Conservation (phyloP, 495 filamentous ascomycete species). For the Acidomyces sp. region DNA sequence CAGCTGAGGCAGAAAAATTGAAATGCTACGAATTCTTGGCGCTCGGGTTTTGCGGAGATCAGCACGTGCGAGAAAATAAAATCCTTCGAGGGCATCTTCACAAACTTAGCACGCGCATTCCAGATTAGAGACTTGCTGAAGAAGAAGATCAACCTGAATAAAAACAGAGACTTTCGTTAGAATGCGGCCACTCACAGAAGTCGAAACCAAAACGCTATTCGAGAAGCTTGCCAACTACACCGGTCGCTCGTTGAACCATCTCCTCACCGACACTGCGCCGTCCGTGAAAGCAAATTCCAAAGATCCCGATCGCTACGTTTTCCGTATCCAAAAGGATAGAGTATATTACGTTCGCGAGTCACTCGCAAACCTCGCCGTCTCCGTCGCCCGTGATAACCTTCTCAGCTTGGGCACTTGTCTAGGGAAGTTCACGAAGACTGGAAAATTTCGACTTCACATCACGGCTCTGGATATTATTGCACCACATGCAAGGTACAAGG, state of each 20-base stretch:
- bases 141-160: no score
- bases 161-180: no score
- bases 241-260: constrained; percentile 59
- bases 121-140: no score
- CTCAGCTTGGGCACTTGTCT: constrained; percentile 77
- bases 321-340: constrained; percentile 63
- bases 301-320: constrained; percentile 62
- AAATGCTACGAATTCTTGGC: constrained; percentile 9
- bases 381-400: constrained; percentile 61
- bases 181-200: constrained; percentile 27
- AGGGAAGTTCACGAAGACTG: constrained; percentile 83
- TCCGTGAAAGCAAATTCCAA: constrained; percentile 38
- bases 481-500: constrained; percentile 78
- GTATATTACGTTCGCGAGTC: constrained; percentile 82
- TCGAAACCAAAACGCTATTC: constrained; percentile 43
- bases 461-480: constrained; percentile 77
- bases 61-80: not conserved
- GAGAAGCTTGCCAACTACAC: constrained; percentile 75
- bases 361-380: constrained; percentile 81
- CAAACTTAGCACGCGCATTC: no score
- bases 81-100: no score
- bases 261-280: constrained; percentile 55
- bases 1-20: not conserved
- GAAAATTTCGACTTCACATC: constrained; percentile 76
- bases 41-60: constrained; percentile 2